Evolutionary conservation across 2,329 filamentous ascomycete genomes (phyloP), one percentile per base, ranked within the genome.

Genomic region (Alternaria ethzedia): DNA sequence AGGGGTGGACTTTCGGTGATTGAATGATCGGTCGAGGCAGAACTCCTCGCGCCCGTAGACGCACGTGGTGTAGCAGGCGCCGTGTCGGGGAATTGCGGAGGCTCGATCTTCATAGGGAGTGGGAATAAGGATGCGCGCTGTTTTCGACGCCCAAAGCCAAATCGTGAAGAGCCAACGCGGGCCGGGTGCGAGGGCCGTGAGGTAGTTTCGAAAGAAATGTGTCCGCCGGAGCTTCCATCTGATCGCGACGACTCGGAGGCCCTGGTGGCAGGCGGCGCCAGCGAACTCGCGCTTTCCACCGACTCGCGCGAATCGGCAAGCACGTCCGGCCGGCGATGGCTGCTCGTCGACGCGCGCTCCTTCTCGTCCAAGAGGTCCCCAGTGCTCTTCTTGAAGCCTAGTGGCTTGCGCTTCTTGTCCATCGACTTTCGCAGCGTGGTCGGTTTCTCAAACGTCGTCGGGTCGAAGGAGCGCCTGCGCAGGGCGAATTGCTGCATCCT

Each of bases 241-340:
- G 95, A 97, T 69, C 92, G 88, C 3, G 94, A 97, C 2, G 95
- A 97, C 74, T 97, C 95, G 6, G 92, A 96, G 26, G 91, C 82
- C 44, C 92, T 85, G 66, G 87, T 86, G 28, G 88, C 82, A 11
- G 90, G 88, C 20, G 91, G 84, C 8, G 89, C 88, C 63, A 93
- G 82, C 3, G 88, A 84, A 13, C 88, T 87, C 25, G 84, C 85
- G 25, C 84, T 83, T 65, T 91, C 88, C 65, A 86, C 85, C 60
- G 89, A 89, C 17, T 90, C 88, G 49, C 86, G 86, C 61, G 90
- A 90, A 26, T 87, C 84, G 59, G 88, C 85, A 69, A 88, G 86
- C 25, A 82, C 75, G 23, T 72, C 70, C 23, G 75, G 76, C 71
- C 76, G 78, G 73, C 75, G 78, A 70, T 74, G 75, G 69, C 72